Conservation (phyloP, 306 rosid species). For the Cyamopsis tetragonoloba region DNA sequence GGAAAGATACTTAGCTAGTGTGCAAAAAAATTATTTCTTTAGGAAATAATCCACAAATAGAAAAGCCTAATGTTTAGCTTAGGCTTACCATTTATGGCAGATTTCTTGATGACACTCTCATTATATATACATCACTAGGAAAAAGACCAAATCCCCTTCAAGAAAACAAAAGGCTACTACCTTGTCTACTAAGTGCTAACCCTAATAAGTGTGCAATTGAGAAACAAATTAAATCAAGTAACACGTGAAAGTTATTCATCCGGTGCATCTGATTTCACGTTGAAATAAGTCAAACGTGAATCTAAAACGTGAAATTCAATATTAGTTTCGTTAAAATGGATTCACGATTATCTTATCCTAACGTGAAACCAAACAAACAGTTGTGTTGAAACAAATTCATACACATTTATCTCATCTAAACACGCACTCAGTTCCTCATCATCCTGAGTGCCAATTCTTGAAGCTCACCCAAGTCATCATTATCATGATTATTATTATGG, state of each 20-base stretch:
- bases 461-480: conserved; percentile 74
- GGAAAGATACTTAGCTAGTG: neutral
- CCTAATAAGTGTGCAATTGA: too few relatives aligned
- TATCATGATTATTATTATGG: neutral
- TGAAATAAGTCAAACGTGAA: too few relatives aligned
- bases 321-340: too few relatives aligned
- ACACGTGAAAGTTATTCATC: too few relatives aligned
- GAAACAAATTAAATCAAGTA: too few relatives aligned
- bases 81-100: conserved; percentile 30
- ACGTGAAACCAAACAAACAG: too few relatives aligned
- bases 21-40: conserved; percentile 21
- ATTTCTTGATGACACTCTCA: conserved; percentile 27
- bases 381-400: too few relatives aligned
- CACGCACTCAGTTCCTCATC: conserved; percentile 89
- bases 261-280: too few relatives aligned
- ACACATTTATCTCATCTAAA: too few relatives aligned
- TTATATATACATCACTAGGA: conserved; percentile 40
- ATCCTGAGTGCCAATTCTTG: conserved; percentile 86
- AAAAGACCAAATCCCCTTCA: conserved; percentile 14
- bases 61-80: conserved; percentile 33
- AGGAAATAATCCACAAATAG: conserved; percentile 35
- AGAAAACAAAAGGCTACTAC: conserved; percentile 13
- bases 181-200: conserved; percentile 3
- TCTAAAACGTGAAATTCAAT: too few relatives aligned
- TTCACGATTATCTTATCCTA: too few relatives aligned